Conservation (phyloP, 805 yeast genomes). For the Zygoascus tannicola region DNA sequence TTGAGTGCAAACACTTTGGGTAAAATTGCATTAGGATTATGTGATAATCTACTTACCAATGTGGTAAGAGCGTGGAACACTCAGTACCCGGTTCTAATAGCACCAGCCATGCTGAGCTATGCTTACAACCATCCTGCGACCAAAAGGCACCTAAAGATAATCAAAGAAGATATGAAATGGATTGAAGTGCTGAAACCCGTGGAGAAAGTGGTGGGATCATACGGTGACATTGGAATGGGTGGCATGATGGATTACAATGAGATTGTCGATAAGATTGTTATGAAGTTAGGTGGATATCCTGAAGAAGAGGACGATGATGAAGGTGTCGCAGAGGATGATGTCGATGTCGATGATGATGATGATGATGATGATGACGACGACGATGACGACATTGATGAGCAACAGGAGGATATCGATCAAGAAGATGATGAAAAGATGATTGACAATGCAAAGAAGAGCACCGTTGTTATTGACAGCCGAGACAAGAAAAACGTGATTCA, state of each 20-base stretch:
- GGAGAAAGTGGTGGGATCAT: conserved; percentile 83
- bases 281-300: conserved; percentile 54
- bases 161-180: conserved; percentile 91
- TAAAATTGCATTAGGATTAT: conserved; percentile 80
- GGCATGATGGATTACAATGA: conserved; percentile 99
- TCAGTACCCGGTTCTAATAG: conserved; percentile 74
- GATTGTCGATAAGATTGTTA: conserved; percentile 74
- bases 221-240: conserved; percentile 99
- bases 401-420: not conserved
- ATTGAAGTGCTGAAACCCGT: conserved; percentile 88
- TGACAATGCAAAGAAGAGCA: not conserved
- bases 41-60: conserved; percentile 85
- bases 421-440: not conserved
- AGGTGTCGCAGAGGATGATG: conserved; percentile 35
- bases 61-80: conserved; percentile 96
- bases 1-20: conserved; percentile 87
- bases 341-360: conserved; percentile 27
- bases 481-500: too few species aligned
- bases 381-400: conserved; percentile 25
- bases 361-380: conserved; percentile 43
- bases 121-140: conserved; percentile 87
- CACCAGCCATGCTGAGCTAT: conserved; percentile 93
- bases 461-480: too few species aligned
- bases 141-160: conserved; percentile 64
- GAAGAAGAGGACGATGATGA: conserved; percentile 44